Base-by-base conservation (phyloP, 768 basidiomycete genomes). In the Rhizopogon vesiculosus region DNA sequence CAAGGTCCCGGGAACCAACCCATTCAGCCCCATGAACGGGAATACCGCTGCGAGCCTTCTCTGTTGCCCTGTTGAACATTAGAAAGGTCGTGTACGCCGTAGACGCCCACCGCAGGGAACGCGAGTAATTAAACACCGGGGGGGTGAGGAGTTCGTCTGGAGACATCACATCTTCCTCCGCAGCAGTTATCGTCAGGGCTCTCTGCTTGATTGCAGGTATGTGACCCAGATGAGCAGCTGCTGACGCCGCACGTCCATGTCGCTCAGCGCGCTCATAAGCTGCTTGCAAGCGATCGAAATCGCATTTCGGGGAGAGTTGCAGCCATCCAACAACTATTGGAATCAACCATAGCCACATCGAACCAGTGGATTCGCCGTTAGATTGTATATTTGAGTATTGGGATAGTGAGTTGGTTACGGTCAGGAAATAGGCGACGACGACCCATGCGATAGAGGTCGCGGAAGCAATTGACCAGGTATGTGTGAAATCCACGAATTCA, bases 281-380 rank as follows among this genome's bases (percentile, higher is more conserved):
- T 70, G n/a, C 52, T 54, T 39, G 49, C 42, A 15, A 72, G 59
- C 67, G 63, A 8, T 49, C 54, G 1, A 60, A 61, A 55, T 73
- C 69, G 54, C 68, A 69, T 49, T 74, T 66, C 0, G 71, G 71
- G 0, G 72, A 70, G 5, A 73, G 51, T 42, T 71, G 69, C 1
- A 73, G 57, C 68, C 72, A 74, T 6, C 70, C 68, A 18, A 68
- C 57, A n/a, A 72, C 64, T 8, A 73, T 50, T 0, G 72, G 65
- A 7, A 75, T 46, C 25, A 75, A 65, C 71, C 72, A 75, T 3
- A 74, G 46, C 72, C 72, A 75, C 6, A 72, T 53, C 7, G 69
- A 66, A 3, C 69, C 73, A 8, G 38, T 35, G 16, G 22, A 33
- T 33, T 51, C 29, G 6, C 49, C 49, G 22, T 35, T 33, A 7